Base-by-base conservation (phyloP, 2,329 filamentous ascomycete genomes). In the Erysiphe pisi region DNA sequence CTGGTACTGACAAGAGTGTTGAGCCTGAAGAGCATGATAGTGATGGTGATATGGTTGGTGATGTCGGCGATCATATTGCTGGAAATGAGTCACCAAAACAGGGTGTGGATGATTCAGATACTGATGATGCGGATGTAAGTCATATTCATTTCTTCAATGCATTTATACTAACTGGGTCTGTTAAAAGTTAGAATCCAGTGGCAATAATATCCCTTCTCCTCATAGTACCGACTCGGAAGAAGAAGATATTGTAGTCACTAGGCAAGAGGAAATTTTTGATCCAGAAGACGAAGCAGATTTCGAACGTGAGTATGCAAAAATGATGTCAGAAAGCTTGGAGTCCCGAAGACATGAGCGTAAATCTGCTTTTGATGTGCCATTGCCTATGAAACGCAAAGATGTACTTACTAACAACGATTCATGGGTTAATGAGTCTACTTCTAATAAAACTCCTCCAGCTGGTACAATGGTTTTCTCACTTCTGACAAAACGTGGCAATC, bases 321-420 rank as follows among this genome's bases (percentile, higher is more conserved):
- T 99, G 89, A 98, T 99, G 94, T 89, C 94, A 75, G 95, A 99
- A 83, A 97, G 94, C 84, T 85, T 97, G 80, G 95, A 99, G 80
- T 96, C 94, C 6, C 89, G 95, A 80, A 97, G 97, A 81, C 97
- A 97, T 80, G 95, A 99, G 81, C 92, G 95, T 78, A 97, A 97
- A 84, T 89, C 92, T 43, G 87, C 95, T 76, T 97, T 99, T 81
- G 96, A 99, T 82, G 93, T 98, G n/a, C 93, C 96, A 0, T 85
- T 99, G n/a, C 95, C 95, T 0, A 94, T 99, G 84, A 91, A 93
- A 77, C 83, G 87, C 40, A 90, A 89, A 82, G 85, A 85, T 75
- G 81, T 84, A 4, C 81, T 84, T n/a, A 78, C 79, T 47, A 77
- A 79, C 43, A 80, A 80, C 47, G 81, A 83, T 31, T 79, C 82